Conservation (phyloP, 2,329 filamentous ascomycete species). For the Phaeosphaeria sp. region DNA sequence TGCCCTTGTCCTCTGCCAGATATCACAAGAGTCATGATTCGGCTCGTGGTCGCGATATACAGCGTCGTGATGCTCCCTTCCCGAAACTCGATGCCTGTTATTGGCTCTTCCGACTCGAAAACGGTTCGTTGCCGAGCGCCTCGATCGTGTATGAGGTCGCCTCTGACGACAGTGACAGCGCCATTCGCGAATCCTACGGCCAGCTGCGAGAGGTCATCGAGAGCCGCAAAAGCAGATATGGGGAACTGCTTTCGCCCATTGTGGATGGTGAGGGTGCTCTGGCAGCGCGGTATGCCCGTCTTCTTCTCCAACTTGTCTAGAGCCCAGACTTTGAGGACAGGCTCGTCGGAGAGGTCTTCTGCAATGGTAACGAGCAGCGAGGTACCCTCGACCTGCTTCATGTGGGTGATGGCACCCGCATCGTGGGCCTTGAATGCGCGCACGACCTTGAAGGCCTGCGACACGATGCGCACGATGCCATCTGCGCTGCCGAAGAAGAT, state of each 20-base stretch:
- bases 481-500: conserved; percentile 87
- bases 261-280: conserved; percentile 84
- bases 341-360: conserved; percentile 87
- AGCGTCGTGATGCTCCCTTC: conserved; percentile 73
- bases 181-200: conserved; percentile 97
- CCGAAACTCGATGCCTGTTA: conserved; percentile 86
- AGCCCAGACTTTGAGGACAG: conserved; percentile 95
- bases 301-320: conserved; percentile 94
- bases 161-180: conserved; percentile 88
- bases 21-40: conserved; percentile 85
- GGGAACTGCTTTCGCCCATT: conserved; percentile 94
- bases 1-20: conserved; percentile 89
- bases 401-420: conserved; percentile 80
- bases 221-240: conserved; percentile 87
- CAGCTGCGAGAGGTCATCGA: conserved; percentile 88
- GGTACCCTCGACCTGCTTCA: conserved; percentile 89
- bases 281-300: conserved; percentile 84
- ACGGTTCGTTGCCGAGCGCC: conserved; percentile 94
- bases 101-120: conserved; percentile 94
- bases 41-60: conserved; percentile 89
- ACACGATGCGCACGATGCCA: conserved; percentile 87
- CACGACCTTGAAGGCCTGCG: conserved; percentile 83
- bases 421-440: conserved; percentile 89
- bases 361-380: conserved; percentile 84
- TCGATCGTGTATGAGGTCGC: conserved; percentile 93